A percentile compares a stretch with the other conserved stretches of the same genome.
These are phyloP conservation scores for Candida krabiensis DNA, from an alignment of 805 yeast genomes.

Conservation along the genomic window DNA sequence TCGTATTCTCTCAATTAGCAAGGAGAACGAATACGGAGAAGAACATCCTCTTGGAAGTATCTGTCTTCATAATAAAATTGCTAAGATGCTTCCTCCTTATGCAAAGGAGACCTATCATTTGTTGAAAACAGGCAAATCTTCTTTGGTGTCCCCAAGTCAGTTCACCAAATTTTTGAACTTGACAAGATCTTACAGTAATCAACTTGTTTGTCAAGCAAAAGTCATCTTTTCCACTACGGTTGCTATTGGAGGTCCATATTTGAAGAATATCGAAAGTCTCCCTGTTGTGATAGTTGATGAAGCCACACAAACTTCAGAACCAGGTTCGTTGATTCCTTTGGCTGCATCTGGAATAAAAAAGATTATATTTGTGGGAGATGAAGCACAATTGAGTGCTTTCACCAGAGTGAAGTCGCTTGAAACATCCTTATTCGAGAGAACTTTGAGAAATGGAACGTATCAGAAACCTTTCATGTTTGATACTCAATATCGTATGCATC, in stretches of 20 bases:
- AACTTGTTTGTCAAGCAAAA: slow-evolving; percentile 60
- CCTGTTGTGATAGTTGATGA: slow-evolving; percentile 80
- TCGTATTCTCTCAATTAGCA: slow-evolving; percentile 58
- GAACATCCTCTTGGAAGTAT: slow-evolving; percentile 57
- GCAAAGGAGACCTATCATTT: slow-evolving; percentile 44
- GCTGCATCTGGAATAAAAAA: slow-evolving; percentile 66
- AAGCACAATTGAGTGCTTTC: slow-evolving; percentile 70
- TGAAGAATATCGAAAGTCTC: slow-evolving; percentile 46
- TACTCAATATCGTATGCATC: slow-evolving; percentile 96
- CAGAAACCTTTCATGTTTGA: slow-evolving; percentile 65
- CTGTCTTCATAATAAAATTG: slow-evolving; percentile 63
- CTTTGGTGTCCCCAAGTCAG: slow-evolving; percentile 41
- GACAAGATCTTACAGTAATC: slow-evolving; percentile 45
- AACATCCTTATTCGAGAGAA: slow-evolving; percentile 67
- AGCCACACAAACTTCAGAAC: slow-evolving; percentile 75
- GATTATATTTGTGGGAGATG: slow-evolving; percentile 76
- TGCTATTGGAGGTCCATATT: slow-evolving; percentile 65
- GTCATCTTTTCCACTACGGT: slow-evolving; percentile 74
- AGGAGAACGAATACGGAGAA: slow-evolving; percentile 58
- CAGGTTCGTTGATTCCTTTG: slow-evolving; percentile 67
- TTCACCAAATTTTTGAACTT: slow-evolving; percentile 50
- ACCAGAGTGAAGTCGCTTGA: slow-evolving; percentile 67
- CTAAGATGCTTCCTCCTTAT: slow-evolving; percentile 46
- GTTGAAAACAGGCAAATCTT: slow-evolving; percentile 43
- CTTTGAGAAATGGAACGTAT: slow-evolving; percentile 60